Evolutionary conservation across 306 rosid genomes (phyloP), one percentile per base, ranked within the genome.

Genomic region (Quillaja saponaria): DNA sequence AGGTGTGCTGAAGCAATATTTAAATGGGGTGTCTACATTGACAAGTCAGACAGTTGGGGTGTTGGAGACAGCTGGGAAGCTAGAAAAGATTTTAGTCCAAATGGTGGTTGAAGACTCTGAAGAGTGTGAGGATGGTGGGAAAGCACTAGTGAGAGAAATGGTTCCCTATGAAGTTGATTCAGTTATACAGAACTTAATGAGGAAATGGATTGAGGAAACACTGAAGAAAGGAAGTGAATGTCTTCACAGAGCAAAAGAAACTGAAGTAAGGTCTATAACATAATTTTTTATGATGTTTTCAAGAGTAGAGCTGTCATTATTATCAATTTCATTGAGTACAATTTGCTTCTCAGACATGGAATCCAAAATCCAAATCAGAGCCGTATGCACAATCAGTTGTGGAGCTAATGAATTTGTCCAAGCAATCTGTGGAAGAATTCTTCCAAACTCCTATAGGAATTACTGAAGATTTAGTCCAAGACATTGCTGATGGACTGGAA

Each of bases 331-430:
- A n/a, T n/a, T n/a, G n/a, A n/a, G n/a, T 39, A 39, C 7, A 39
- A 39, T 39, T 39, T 39, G 4, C 1, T 39, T 39, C 7, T 66
- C 55, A 92, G 99, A 89, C 95, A 66, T 92, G 99, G 99, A 92
- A 89, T 76, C 99, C 99, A 34, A 92, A 80, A 81, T 89, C 96
- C 42, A 92, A 87, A 78, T 51, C 85, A 0, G 99, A 92, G 59
- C 91, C 85, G 3, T 77, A 82, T 62, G 97, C 96, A 11, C 86
- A 63, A 52, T 84, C 96, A 61, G 99, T 77, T 8, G 84, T 72
- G 54, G 99, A 86, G 79, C 31, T 92, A 16, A 68, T 83, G 70
- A 76, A 52, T 39, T 14, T 75, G 56, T 82, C 90, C 31, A 83
- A 63, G 75, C 80, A 79, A 74, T 70, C 49, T 16, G 80, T 83